Evolutionary conservation across 169 alveolate genomes (phyloP).

Genomic region (Plasmodium billcollinsi): DNA sequence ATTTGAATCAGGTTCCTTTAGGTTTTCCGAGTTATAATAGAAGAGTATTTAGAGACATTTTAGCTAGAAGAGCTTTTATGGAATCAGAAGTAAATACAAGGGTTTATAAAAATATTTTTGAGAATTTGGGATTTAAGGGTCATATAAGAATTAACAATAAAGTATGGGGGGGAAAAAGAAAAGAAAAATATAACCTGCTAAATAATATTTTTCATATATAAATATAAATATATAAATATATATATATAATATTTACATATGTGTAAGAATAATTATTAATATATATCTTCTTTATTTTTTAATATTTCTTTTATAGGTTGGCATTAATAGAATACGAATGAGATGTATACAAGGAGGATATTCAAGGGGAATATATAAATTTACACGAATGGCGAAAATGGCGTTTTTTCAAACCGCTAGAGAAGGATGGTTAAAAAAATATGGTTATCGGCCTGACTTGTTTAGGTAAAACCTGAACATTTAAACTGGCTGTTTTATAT

Average conservation of each 20-base stretch:
- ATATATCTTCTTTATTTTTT: constrained; percentile 5
- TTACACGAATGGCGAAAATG: constrained; percentile 89
- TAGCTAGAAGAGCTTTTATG: constrained; percentile 85
- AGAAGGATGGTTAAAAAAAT: constrained; percentile 90
- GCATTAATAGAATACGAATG: constrained; percentile 85
- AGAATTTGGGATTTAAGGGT: constrained; percentile 87
- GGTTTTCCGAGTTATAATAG: constrained; percentile 89
- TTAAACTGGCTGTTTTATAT: background rate
- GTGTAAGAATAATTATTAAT: background rate
- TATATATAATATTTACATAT: background rate
- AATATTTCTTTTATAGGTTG: constrained; percentile 75
- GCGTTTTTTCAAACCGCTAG: constrained; percentile 89
- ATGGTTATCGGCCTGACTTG: constrained; percentile 88
- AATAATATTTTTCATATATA: background rate
- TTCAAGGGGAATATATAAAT: constrained; percentile 87
- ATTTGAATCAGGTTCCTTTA: constrained; percentile 85
- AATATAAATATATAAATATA: background rate
- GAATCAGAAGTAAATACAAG: constrained; percentile 90
- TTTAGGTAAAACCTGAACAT: constrained; percentile 75
- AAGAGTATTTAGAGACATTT: constrained; percentile 83
- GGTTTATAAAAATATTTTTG: constrained; percentile 85
- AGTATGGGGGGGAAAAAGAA: constrained; percentile 38
- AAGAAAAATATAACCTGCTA: no score
- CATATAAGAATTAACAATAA: constrained; percentile 86
- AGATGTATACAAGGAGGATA: constrained; percentile 89